A percentile compares a stretch with the other conserved stretches of the same genome.
Evolutionary conservation across 2,329 filamentous ascomycete species (phyloP).

Genomic region (Phaeophleospora eucalypticola): DNA sequence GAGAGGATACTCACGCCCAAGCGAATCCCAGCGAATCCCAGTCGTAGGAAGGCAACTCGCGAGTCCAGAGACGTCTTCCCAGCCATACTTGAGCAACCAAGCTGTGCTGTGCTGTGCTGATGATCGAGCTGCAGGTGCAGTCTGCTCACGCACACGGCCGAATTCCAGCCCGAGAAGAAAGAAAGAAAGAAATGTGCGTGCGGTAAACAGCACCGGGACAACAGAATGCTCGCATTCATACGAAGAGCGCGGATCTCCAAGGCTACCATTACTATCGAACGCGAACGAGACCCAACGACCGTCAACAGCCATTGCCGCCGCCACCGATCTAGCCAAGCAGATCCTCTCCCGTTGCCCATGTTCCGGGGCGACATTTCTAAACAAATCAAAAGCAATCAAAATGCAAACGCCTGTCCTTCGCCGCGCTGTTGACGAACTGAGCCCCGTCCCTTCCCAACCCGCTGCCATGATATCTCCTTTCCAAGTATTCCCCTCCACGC

Average conservation of each 20-base stretch:
- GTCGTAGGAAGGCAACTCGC: too few relatives aligned
- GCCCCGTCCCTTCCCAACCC: too few relatives aligned
- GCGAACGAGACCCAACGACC: background rate
- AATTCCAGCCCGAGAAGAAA: too few relatives aligned
- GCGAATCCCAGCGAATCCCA: too few relatives aligned
- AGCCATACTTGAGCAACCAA: too few relatives aligned
- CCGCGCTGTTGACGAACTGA: slow-evolving; percentile 4
- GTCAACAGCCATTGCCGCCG: background rate
- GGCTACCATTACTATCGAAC: background rate
- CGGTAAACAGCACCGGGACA: too few relatives aligned
- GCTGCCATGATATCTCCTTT: background rate
- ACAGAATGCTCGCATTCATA: background rate
- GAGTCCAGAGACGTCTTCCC: too few relatives aligned
- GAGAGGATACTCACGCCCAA: too few relatives aligned
- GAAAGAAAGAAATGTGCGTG: too few relatives aligned
- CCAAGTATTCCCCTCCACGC: slow-evolving; percentile 1
- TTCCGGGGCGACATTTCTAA: background rate
- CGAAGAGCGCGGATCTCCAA: background rate
- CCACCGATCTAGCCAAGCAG: background rate
- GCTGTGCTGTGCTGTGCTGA: too few relatives aligned
- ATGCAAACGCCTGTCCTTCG: slow-evolving; percentile 7
- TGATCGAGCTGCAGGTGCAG: too few relatives aligned
- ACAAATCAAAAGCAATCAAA: background rate
- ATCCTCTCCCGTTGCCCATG: background rate
- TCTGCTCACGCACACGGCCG: too few relatives aligned